Conservation (phyloP, 2,329 filamentous ascomycete genomes). For the Xylariaceae sp. region DNA sequence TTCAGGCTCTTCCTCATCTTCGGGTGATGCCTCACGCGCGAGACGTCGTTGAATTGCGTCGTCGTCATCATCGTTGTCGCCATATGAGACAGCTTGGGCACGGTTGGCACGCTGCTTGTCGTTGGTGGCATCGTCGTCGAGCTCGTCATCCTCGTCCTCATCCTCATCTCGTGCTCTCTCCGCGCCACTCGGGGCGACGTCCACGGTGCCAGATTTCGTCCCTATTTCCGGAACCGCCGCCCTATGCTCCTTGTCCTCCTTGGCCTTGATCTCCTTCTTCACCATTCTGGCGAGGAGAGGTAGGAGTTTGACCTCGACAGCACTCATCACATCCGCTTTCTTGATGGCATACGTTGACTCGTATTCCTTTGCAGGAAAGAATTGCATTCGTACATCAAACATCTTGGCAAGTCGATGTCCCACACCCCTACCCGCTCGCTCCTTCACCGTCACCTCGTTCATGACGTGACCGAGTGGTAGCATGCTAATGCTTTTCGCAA, state of each 20-base stretch:
- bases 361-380: slow-evolving; percentile 85
- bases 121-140: slow-evolving; percentile 72
- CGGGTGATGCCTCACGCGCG: slow-evolving; percentile 53
- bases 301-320: slow-evolving; percentile 78
- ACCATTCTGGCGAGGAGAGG: slow-evolving; percentile 66
- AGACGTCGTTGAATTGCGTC: slow-evolving; percentile 65
- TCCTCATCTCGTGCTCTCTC: slow-evolving; percentile 46
- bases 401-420: slow-evolving; percentile 71
- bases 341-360: slow-evolving; percentile 78
- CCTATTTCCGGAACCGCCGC: slow-evolving; percentile 74
- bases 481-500: slow-evolving; percentile 88
- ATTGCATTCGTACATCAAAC: slow-evolving; percentile 75
- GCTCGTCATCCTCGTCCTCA: slow-evolving; percentile 67
- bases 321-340: slow-evolving; percentile 69
- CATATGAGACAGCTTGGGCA: slow-evolving; percentile 80
- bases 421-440: slow-evolving; percentile 70
- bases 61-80: slow-evolving; percentile 89
- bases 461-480: slow-evolving; percentile 80
- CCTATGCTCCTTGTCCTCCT: slow-evolving; percentile 54
- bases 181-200: slow-evolving; percentile 41
- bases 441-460: slow-evolving; percentile 75
- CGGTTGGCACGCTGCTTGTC: slow-evolving; percentile 74
- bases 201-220: slow-evolving; percentile 48
- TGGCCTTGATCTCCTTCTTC: slow-evolving; percentile 79
- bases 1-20: slow-evolving; percentile 56